A percentile compares a stretch with the other conserved stretches of the same genome.
These are phyloP conservation scores for Blastocystis sp. DNA, from an alignment of 352 stramenopile genomes.

Conservation along the genomic window DNA sequence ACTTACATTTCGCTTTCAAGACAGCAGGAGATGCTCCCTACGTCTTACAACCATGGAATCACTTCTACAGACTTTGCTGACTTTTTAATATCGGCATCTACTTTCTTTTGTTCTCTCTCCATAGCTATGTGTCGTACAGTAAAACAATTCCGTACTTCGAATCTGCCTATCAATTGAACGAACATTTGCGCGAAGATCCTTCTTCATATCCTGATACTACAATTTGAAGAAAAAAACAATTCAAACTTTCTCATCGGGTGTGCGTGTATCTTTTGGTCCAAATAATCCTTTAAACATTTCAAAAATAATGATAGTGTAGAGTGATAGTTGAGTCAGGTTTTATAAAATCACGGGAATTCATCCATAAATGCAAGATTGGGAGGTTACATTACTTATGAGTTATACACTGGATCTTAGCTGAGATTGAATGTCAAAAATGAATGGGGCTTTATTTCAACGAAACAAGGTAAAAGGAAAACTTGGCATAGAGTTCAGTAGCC, in stretches of 20 bases:
- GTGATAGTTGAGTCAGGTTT: neutral
- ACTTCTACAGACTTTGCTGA: neutral
- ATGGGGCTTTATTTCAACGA: no score
- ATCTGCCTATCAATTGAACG: neutral
- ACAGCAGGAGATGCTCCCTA: neutral
- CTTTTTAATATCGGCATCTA: neutral
- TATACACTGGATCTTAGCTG: no score
- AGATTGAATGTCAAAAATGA: no score
- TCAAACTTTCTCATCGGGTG: conserved; percentile 32
- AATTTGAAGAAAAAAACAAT: neutral
- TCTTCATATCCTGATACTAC: conserved; percentile 53
- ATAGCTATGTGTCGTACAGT: neutral
- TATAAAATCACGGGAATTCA: neutral
- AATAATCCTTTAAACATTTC: conserved; percentile 39
- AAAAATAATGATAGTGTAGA: neutral
- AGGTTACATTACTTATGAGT: no score
- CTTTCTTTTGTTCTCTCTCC: neutral
- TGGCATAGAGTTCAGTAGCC: neutral
- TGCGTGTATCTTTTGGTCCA: conserved; percentile 34
- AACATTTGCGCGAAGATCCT: neutral
- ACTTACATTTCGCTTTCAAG: conserved; percentile 32
- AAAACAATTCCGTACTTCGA: neutral
- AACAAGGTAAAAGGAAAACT: no score
- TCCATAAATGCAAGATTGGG: no score
- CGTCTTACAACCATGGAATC: neutral